Evolutionary conservation across 129 eudicot species (phyloP).

Genomic region (Lonicera japonica): DNA sequence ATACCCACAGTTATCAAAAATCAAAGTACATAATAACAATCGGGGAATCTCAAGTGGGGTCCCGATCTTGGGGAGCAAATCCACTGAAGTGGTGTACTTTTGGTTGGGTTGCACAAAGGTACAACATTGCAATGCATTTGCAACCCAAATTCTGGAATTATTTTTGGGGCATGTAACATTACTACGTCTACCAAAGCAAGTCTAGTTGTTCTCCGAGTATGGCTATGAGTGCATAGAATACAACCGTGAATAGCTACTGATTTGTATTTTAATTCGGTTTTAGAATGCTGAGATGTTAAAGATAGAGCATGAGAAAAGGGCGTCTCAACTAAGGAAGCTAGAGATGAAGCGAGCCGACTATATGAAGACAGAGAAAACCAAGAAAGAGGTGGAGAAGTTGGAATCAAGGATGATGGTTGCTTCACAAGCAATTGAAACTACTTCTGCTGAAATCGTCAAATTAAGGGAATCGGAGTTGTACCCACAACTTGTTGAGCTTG

Average conservation of each 20-base stretch:
- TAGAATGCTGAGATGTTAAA: slow-evolving; percentile 75
- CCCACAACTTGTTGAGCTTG: slow-evolving; percentile 86
- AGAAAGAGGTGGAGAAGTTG: slow-evolving; percentile 84
- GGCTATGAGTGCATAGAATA: not conserved
- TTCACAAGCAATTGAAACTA: slow-evolving; percentile 66
- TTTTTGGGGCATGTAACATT: no score
- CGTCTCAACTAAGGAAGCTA: slow-evolving; percentile 55
- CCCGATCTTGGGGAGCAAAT: no score
- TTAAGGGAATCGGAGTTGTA: slow-evolving; percentile 87
- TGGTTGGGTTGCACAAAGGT: no score
- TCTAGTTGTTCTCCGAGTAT: no score
- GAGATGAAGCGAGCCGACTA: slow-evolving; percentile 83
- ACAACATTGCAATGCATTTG: no score
- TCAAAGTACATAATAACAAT: no score
- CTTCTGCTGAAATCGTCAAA: slow-evolving; percentile 71
- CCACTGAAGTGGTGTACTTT: no score
- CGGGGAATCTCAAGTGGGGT: no score
- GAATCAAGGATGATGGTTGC: slow-evolving; percentile 84
- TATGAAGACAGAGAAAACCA: slow-evolving; percentile 79
- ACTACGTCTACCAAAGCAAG: no score
- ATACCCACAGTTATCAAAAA: no score
- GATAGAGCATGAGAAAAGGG: slow-evolving; percentile 71
- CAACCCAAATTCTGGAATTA: no score
- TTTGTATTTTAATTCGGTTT: slow-evolving; percentile 7
- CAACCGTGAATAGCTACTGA: not conserved